Percentiles rank a stretch among this genome's conserved stretches.
These are phyloP conservation scores for Candida schatavii DNA, from an alignment of 805 yeast genomes.

Conservation along the genomic window DNA sequence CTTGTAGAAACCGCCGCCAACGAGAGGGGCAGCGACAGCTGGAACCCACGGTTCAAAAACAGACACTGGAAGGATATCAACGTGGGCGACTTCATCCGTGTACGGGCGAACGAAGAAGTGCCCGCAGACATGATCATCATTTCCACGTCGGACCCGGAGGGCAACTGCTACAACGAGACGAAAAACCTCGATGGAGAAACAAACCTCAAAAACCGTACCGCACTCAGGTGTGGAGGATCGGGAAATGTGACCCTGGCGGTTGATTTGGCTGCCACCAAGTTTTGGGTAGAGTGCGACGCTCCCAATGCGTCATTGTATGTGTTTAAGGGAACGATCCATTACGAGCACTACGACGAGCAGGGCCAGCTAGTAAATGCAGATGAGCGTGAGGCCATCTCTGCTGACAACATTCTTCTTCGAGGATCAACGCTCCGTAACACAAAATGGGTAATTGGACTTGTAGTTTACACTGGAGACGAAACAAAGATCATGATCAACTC, in stretches of 20 bases:
- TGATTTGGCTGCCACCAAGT: slow-evolving; percentile 56
- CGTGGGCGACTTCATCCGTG: slow-evolving; percentile 72
- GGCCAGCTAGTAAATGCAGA: slow-evolving; percentile 30
- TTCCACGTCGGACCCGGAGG: slow-evolving; percentile 66
- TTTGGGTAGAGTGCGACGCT: slow-evolving; percentile 67
- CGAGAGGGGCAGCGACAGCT: not conserved
- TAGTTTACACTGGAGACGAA: slow-evolving; percentile 73
- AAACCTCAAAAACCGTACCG: slow-evolving; percentile 58
- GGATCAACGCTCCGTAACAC: slow-evolving; percentile 75
- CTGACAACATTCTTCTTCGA: slow-evolving; percentile 63
- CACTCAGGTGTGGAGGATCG: slow-evolving; percentile 52
- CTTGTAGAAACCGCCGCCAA: not conserved
- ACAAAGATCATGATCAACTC: slow-evolving; percentile 76
- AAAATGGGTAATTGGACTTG: slow-evolving; percentile 71
- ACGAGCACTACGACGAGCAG: slow-evolving; percentile 36
- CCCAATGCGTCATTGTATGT: slow-evolving; percentile 66
- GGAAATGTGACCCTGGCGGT: slow-evolving; percentile 47
- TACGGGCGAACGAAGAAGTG: slow-evolving; percentile 71
- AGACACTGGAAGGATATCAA: slow-evolving; percentile 66
- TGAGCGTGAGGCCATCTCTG: slow-evolving; percentile 55
- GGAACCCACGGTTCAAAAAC: slow-evolving; percentile 33
- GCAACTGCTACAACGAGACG: slow-evolving; percentile 74
- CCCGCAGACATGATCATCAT: slow-evolving; percentile 72
- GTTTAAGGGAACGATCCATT: slow-evolving; percentile 65
- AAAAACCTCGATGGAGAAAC: slow-evolving; percentile 85